Conservation (phyloP, 2,329 filamentous ascomycete genomes). For the Trichoderma sp. region DNA sequence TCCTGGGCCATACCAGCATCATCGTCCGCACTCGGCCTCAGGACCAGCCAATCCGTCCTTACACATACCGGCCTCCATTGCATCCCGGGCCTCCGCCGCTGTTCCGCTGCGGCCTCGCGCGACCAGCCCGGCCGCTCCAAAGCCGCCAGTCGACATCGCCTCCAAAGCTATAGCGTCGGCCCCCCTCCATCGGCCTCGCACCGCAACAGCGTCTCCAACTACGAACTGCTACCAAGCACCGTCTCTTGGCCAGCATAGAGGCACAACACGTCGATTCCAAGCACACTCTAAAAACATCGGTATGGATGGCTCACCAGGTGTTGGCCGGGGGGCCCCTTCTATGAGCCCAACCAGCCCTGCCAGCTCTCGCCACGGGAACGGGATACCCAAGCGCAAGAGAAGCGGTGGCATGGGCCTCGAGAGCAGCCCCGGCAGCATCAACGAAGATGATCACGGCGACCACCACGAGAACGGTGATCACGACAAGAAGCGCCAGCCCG, state of each 20-base stretch:
- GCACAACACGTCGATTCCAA: background rate
- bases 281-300: slow-evolving; percentile 20
- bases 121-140: background rate
- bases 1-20: background rate
- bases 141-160: slow-evolving; percentile 10
- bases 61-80: background rate
- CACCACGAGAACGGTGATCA: slow-evolving; percentile 47
- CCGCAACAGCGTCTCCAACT: background rate
- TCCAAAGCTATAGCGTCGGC: background rate
- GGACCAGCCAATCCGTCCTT: background rate
- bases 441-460: slow-evolving; percentile 55
- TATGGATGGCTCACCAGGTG: slow-evolving; percentile 51
- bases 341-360: slow-evolving; percentile 57
- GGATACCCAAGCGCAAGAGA: slow-evolving; percentile 56
- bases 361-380: slow-evolving; percentile 51
- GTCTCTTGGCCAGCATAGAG: slow-evolving; percentile 19
- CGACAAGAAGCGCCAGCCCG: slow-evolving; percentile 64
- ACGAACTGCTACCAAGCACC: slow-evolving; percentile 19
- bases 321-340: slow-evolving; percentile 46
- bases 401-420: slow-evolving; percentile 55
- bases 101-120: slow-evolving; percentile 21
- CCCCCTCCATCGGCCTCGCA: slow-evolving; percentile 5
- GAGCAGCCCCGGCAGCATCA: slow-evolving; percentile 57
- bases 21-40: slow-evolving; percentile 27
- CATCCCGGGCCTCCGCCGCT: slow-evolving; percentile 7